phyloP scores from a whole-genome alignment of 2,329 filamentous ascomycete genomes.

The Aspergillaceae sp. region DNA sequence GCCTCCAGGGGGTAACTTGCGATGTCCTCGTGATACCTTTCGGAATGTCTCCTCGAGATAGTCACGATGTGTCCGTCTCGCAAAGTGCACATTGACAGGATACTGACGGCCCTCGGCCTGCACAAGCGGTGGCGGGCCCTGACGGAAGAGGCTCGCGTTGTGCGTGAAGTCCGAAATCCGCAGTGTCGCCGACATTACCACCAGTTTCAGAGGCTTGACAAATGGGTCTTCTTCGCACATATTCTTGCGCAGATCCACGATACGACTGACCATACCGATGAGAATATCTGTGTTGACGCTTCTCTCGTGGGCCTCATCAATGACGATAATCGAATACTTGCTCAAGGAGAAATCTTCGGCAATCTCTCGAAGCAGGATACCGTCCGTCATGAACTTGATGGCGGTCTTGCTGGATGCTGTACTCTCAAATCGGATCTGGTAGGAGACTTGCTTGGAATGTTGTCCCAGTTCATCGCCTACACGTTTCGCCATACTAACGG shows the following conservation, averaged over 20 bases:
- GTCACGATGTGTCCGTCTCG: constrained; percentile 70
- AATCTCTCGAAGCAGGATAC: constrained; percentile 85
- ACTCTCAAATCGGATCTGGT: constrained; percentile 92
- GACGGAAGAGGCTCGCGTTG: constrained; percentile 70
- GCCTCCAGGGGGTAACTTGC: constrained; percentile 78
- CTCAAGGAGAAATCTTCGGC: constrained; percentile 77
- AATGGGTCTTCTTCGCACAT: constrained; percentile 63
- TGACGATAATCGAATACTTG: constrained; percentile 88
- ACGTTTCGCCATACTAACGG: constrained; percentile 92
- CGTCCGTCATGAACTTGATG: constrained; percentile 98
- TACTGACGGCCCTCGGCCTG: constrained; percentile 89
- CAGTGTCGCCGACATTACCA: constrained; percentile 97
- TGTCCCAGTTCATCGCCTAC: constrained; percentile 78
- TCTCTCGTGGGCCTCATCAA: constrained; percentile 94
- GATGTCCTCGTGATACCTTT: constrained; percentile 80
- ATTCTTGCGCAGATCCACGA: constrained; percentile 72
- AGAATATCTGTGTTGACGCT: constrained; percentile 97
- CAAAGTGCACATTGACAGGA: constrained; percentile 81
- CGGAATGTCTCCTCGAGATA: constrained; percentile 84
- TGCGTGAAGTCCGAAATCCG: constrained; percentile 83
- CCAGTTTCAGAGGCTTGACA: constrained; percentile 72
- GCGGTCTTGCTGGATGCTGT: constrained; percentile 71
- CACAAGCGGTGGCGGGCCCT: constrained; percentile 66
- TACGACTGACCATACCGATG: constrained; percentile 92
- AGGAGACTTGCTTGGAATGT: constrained; percentile 68